Base-by-base conservation (phyloP, 73 alveolate genomes). In the Paramecium sexaurelia region DNA sequence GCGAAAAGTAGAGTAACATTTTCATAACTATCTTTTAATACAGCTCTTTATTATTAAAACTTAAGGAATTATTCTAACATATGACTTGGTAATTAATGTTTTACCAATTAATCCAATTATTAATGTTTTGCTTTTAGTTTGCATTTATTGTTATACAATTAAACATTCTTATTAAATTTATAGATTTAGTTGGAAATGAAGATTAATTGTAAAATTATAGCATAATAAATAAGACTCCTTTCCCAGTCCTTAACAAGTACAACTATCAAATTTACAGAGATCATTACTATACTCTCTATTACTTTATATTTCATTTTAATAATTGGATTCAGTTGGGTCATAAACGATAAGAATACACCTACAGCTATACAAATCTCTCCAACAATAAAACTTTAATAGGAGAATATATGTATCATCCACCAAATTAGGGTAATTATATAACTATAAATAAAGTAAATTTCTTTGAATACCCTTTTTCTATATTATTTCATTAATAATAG, bases 41-140 rank as follows among this genome's bases (percentile, higher is more conserved):
- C 41, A 2, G 36, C 36, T 61, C 94, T 96, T 91, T 96, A 94
- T 61, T 61, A 9, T 22, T 61, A 61, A 9, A 22, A 61, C 5
- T 57, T 5, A 22, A 57, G 82, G 82, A 57, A 57, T 57, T 57
- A 57, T 57, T 57, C 82, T 20, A 61, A 11, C 41, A 61, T 26
- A 61, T 61, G 83, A 2, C 41, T 61, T 15, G 83, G 83, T 22
- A 61, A 61, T 61, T 61, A 26, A 61, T 61, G 85, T 35, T 69
- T 69, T 9, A 69, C 56, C 15, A 69, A 35, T 69, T 22, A 27
- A 69, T 69, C 85, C 27, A 32, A 69, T 69, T 69, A 32, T 69
- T 9, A 2, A 22, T 57, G 56, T 32, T 69, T 69, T 27, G 57
- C 29, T 13, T 47, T 47, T 47, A 47, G 9, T 47, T 47, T 47